Percentiles rank a stretch among this genome's conserved stretches.
Evolutionary conservation across 2,329 filamentous ascomycete genomes (phyloP).

Genomic region (Zasmidium citrigriseum): DNA sequence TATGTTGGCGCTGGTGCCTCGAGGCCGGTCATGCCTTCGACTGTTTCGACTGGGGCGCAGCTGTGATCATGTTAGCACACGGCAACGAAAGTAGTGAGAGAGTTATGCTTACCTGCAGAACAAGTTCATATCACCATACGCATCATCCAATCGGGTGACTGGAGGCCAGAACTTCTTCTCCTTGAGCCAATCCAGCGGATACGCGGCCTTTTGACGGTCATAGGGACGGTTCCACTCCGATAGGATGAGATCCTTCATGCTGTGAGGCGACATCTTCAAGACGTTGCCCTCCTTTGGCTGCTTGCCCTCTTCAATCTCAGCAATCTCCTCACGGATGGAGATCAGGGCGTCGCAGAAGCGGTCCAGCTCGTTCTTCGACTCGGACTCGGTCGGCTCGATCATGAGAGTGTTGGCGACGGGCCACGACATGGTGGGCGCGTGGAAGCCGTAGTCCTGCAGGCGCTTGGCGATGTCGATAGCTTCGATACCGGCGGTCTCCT

Average conservation of each 20-base stretch:
- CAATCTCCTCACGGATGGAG: slow-evolving; percentile 81
- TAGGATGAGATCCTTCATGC: slow-evolving; percentile 73
- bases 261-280: slow-evolving; percentile 86
- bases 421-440: slow-evolving; percentile 96
- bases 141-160: slow-evolving; percentile 83
- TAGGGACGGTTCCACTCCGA: slow-evolving; percentile 84
- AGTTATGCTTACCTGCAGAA: slow-evolving; percentile 69
- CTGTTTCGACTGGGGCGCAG: slow-evolving; percentile 76
- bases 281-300: slow-evolving; percentile 77
- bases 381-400: slow-evolving; percentile 96
- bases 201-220: slow-evolving; percentile 78
- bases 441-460: slow-evolving; percentile 95
- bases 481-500: slow-evolving; percentile 79
- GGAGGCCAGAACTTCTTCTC: slow-evolving; percentile 99
- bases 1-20: slow-evolving; percentile 32
- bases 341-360: slow-evolving; percentile 90
- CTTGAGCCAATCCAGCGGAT: slow-evolving; percentile 76
- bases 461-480: slow-evolving; percentile 96
- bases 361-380: slow-evolving; percentile 89
- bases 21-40: slow-evolving; percentile 38
- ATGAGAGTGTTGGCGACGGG: slow-evolving; percentile 93
- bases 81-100: neutral
- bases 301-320: slow-evolving; percentile 76
- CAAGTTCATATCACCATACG: slow-evolving; percentile 86
- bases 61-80: slow-evolving; percentile 19